These are phyloP conservation scores for Mayamaea pseudoterrestris DNA, from an alignment of 108 stramenopile species.

Conservation along the genomic window DNA sequence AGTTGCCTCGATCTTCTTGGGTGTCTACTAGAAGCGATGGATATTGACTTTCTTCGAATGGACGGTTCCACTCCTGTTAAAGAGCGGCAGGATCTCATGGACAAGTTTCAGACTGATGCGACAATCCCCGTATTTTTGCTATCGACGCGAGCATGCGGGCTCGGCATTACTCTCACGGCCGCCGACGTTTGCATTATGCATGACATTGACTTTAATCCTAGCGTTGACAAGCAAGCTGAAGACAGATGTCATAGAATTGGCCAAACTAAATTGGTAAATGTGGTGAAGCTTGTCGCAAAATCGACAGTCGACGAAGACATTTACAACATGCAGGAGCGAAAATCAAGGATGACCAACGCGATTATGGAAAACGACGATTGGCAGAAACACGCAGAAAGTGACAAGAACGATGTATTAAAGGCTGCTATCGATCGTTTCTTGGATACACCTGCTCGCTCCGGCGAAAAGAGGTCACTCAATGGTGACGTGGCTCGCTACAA, in stretches of 20 bases:
- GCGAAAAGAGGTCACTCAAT: too few species aligned
- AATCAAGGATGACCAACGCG: conserved; percentile 63
- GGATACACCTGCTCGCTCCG: background rate
- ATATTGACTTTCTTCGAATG: conserved; percentile 49
- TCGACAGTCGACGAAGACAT: conserved; percentile 74
- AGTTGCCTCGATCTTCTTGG: conserved; percentile 71
- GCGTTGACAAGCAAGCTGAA: conserved; percentile 94
- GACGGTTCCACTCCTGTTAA: conserved; percentile 59
- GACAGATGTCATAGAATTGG: conserved; percentile 73
- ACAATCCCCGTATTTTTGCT: conserved; percentile 67
- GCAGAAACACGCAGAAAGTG: background rate
- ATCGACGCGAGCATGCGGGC: conserved; percentile 50
- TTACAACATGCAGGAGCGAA: conserved; percentile 71
- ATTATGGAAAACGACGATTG: conserved; percentile 26
- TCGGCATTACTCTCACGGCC: conserved; percentile 66
- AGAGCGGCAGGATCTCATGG: conserved; percentile 69
- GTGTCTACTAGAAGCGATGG: conserved; percentile 54
- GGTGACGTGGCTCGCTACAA: too few species aligned
- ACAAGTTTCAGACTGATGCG: conserved; percentile 54
- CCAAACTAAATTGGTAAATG: conserved; percentile 58
- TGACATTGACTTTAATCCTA: conserved; percentile 95
- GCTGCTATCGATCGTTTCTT: conserved; percentile 1
- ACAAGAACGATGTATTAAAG: background rate
- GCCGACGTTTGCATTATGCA: conserved; percentile 95
- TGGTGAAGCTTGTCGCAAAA: conserved; percentile 58